phyloP scores from a whole-genome alignment of 164 flowering plant genomes.

The Umbellularia californica region DNA sequence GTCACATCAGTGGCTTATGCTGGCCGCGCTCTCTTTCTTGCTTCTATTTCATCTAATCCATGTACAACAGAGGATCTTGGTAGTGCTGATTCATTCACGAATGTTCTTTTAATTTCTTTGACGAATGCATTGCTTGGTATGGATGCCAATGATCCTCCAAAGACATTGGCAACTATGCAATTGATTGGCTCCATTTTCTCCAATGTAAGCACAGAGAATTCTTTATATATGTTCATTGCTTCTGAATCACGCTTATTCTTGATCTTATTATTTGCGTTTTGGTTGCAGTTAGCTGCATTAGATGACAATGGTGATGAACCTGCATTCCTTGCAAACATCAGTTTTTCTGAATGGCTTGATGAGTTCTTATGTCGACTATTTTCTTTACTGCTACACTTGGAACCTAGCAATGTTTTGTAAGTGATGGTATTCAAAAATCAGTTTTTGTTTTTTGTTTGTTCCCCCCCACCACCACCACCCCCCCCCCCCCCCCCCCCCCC shows the following conservation, averaged over 20 bases:
- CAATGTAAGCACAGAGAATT: conserved; percentile 49
- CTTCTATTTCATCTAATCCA: conserved; percentile 47
- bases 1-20: conserved; percentile 88
- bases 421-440: conserved; percentile 22
- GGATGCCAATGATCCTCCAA: conserved; percentile 99
- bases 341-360: conserved; percentile 95
- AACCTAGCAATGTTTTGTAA: conserved; percentile 83
- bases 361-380: conserved; percentile 90
- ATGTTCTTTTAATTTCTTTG: conserved; percentile 67
- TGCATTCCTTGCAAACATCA: conserved; percentile 47
- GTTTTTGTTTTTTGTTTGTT: neutral
- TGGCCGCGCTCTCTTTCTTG: conserved; percentile 71
- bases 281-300: conserved; percentile 64
- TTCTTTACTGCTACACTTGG: conserved; percentile 84
- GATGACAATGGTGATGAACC: conserved; percentile 51
- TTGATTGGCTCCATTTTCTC: conserved; percentile 93
- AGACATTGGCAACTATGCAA: conserved; percentile 95
- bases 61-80: conserved; percentile 31
- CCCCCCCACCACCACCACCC: no score
- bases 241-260: conserved; percentile 10
- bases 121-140: conserved; percentile 95
- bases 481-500: no score
- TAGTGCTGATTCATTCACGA: conserved; percentile 32
- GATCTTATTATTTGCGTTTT: conserved; percentile 5
- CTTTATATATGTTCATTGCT: neutral